phyloP scores from a whole-genome alignment of 2,329 filamentous ascomycete genomes.

The Alternaria longipes region DNA sequence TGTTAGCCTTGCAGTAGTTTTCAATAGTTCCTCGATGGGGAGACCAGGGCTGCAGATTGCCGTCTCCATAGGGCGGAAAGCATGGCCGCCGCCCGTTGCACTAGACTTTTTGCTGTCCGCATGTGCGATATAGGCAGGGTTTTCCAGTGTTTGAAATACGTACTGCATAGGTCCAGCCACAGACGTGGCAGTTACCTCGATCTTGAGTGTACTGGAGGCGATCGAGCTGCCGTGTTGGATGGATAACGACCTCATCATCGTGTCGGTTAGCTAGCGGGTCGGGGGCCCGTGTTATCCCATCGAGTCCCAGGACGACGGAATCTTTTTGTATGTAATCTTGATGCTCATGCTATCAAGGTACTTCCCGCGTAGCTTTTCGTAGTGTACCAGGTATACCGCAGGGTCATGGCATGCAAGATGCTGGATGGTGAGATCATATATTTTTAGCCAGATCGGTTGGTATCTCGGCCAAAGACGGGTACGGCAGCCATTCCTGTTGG shows the following conservation, averaged over 20 bases:
- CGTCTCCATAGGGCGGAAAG: conserved; percentile 10
- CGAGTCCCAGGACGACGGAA: neutral
- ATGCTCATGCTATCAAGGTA: conserved; percentile 2
- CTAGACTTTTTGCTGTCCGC: conserved; percentile 10
- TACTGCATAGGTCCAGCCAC: conserved; percentile 9
- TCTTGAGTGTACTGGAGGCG: neutral
- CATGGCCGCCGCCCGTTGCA: conserved; percentile 2
- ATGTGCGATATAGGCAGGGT: conserved; percentile 6
- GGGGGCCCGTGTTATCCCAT: neutral
- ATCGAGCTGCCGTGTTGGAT: conserved; percentile 5
- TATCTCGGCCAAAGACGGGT: neutral
- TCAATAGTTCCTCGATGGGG: conserved; percentile 12
- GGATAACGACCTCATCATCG: conserved; percentile 6
- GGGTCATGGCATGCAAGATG: conserved; percentile 3
- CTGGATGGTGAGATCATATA: conserved; percentile 15
- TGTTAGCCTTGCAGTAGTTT: conserved; percentile 18
- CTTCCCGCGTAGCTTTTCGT: conserved; percentile 5
- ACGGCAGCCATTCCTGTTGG: conserved; percentile 1
- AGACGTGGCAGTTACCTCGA: conserved; percentile 2
- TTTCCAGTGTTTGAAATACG: neutral
- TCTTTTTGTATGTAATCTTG: conserved; percentile 16
- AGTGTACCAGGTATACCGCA: conserved; percentile 7
- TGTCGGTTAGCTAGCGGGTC: neutral
- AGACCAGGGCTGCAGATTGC: conserved; percentile 8
- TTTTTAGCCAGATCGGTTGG: conserved; percentile 1